Base-by-base conservation (phyloP, 345 rosid genomes). In the Camelina sativa region DNA sequence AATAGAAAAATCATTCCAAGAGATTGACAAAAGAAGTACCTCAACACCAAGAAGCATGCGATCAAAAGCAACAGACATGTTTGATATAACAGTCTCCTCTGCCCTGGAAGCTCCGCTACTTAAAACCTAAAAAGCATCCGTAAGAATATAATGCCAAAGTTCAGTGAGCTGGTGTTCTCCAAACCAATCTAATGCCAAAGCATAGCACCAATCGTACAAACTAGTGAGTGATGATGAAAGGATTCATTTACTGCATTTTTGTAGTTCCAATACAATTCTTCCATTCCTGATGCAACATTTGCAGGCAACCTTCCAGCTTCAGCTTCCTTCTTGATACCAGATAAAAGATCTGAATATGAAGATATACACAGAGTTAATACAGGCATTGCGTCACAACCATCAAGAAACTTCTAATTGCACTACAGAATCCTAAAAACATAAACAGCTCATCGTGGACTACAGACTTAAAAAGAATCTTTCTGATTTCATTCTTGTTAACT, bases 11-110 rank as follows among this genome's bases (percentile, higher is more conserved):
- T 4, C 62, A 67, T 67, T 59, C 47, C 50, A 62, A 61, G 61
- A 69, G 53, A 70, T n/a, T 15, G 15, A 65, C 23, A n/a, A 37
- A 61, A 69, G 22, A 68, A 65, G 80, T 79, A 94, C 99, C 99
- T 88, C 91, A 32, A 89, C 87, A 67, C 93, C 97, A 79, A 87
- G 79, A 77, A 86, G 85, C 78, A 91, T 81, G 35, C 89, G 90
- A 78, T 95, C 97, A 57, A 95, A 83, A 30, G 85, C 85, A 62
- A 76, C 87, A 73, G 90, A 85, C 97, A 92, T 92, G 80, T 91
- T 95, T 65, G 97, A 81, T 80, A 95, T 19, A 28, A 86, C 86
- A 75, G 84, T 82, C 73, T 85, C 91, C 58, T 85, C 78, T 44
- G 93, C 93, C 34, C 75, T 51, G 15, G 93, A 67, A 67, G 76